Percentiles rank a stretch among this genome's conserved stretches.
Conservation (phyloP, 139 green algal species). For the Chlorella ohadii region DNA sequence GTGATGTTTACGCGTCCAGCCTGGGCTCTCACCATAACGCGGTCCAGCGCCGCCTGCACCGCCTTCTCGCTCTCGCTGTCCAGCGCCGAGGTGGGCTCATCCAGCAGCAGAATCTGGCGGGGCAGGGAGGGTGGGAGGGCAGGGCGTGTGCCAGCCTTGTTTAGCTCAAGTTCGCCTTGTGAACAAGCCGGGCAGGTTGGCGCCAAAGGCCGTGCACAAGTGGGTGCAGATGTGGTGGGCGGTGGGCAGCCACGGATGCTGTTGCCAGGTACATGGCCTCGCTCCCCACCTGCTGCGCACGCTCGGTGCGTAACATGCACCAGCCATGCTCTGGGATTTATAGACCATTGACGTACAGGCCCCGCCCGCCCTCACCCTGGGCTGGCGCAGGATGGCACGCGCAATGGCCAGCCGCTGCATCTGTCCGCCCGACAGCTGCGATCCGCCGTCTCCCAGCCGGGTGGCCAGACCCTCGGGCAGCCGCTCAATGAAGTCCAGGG, state of each 20-base stretch:
- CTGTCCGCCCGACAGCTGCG: constrained; percentile 77
- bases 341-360: neutral
- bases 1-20: too few species aligned
- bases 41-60: constrained; percentile 62
- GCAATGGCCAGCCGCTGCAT: constrained; percentile 87
- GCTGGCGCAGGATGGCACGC: constrained; percentile 66
- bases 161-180: too few species aligned
- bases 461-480: constrained; percentile 69
- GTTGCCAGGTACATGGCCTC: too few species aligned
- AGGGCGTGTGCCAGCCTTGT: too few species aligned
- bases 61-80: constrained; percentile 57
- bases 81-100: constrained; percentile 68
- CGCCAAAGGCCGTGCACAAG: too few species aligned
- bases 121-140: neutral
- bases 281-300: too few species aligned
- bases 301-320: too few species aligned
- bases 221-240: too few species aligned
- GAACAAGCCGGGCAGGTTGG: too few species aligned
- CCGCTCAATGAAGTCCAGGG: constrained; percentile 65
- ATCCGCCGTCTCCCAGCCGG: constrained; percentile 58
- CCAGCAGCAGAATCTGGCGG: constrained; percentile 60
- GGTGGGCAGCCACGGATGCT: too few species aligned
- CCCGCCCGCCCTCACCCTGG: constrained; percentile 46
- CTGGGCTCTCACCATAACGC: constrained; percentile 25
- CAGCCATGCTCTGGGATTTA: too few species aligned